Percentiles rank a stretch among this genome's conserved stretches.
phyloP scores from a whole-genome alignment of 2,329 filamentous ascomycete genomes.

The Monilinia laxa region DNA sequence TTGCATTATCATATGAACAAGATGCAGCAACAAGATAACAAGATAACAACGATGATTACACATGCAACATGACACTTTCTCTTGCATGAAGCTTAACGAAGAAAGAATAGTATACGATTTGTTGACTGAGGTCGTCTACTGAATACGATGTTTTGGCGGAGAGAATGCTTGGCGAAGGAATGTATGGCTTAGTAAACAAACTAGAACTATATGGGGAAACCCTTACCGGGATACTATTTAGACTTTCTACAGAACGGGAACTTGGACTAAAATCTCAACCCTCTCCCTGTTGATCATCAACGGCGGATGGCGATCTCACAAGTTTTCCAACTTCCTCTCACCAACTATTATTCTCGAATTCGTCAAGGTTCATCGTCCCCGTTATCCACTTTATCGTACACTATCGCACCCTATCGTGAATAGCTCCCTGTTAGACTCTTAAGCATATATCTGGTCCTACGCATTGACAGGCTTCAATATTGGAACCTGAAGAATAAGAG shows the following conservation, averaged over 20 bases:
- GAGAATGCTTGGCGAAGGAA: neutral
- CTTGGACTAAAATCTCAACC: neutral
- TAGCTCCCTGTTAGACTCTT: neutral
- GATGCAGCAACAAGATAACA: neutral
- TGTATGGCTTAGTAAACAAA: too few species aligned
- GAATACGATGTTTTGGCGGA: neutral
- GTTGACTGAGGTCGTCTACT: neutral
- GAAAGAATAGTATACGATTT: neutral
- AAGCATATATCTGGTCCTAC: neutral
- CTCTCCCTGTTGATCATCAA: neutral
- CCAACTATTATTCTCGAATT: too few species aligned
- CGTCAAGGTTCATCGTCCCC: too few species aligned
- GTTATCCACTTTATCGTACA: neutral
- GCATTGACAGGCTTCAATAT: neutral
- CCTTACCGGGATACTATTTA: neutral
- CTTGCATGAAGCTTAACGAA: neutral
- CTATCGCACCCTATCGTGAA: neutral
- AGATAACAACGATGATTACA: neutral
- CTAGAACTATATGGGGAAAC: neutral
- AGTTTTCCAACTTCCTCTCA: neutral
- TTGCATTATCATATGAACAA: neutral
- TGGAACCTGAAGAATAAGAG: too few species aligned
- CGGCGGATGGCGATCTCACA: neutral
- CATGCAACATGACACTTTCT: neutral
- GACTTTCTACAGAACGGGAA: too few species aligned